Evolutionary conservation across 1,284 basidiomycete species (phyloP).

Genomic region (Pseudozyma flocculosa): DNA sequence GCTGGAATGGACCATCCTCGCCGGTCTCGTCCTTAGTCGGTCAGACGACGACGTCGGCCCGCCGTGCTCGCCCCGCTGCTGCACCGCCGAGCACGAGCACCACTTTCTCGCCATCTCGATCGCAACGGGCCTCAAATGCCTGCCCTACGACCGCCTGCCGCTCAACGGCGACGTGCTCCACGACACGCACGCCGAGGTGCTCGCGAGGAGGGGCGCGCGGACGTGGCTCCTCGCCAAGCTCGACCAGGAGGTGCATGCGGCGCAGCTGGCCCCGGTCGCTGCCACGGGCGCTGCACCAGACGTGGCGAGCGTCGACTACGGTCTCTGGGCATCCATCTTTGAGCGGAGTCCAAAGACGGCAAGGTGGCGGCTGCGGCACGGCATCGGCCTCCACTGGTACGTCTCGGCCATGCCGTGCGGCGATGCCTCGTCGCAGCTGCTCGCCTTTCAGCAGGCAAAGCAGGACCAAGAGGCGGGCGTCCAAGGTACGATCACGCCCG

Average conservation of each 20-base stretch:
- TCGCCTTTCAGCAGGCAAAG: constrained; percentile 24
- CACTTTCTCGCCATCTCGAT: constrained; percentile 67
- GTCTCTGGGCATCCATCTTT: no score
- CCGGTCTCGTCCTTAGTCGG: constrained; percentile 23
- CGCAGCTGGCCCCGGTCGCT: no score
- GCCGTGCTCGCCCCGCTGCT: no score
- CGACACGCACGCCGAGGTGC: constrained; percentile 85
- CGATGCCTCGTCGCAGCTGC: constrained; percentile 15
- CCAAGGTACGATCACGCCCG: neutral
- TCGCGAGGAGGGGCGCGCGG: constrained; percentile 75
- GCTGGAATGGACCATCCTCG: constrained; percentile 42
- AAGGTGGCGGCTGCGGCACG: constrained; percentile 64
- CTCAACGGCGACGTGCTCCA: constrained; percentile 77
- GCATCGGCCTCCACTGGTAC: constrained; percentile 70
- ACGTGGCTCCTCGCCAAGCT: constrained; percentile 80
- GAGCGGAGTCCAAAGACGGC: constrained; percentile 43
- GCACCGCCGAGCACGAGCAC: neutral
- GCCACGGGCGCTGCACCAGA: no score
- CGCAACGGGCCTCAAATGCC: constrained; percentile 82
- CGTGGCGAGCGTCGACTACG: no score
- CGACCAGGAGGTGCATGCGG: constrained; percentile 49
- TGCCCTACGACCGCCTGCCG: constrained; percentile 70
- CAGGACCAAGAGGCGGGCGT: constrained; percentile 12
- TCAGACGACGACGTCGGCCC: neutral
- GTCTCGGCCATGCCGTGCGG: constrained; percentile 82